A percentile compares a stretch with the other conserved stretches of the same genome.
phyloP scores from a whole-genome alignment of 2,329 filamentous ascomycete genomes.

The Colletotrichum plurivorum region DNA sequence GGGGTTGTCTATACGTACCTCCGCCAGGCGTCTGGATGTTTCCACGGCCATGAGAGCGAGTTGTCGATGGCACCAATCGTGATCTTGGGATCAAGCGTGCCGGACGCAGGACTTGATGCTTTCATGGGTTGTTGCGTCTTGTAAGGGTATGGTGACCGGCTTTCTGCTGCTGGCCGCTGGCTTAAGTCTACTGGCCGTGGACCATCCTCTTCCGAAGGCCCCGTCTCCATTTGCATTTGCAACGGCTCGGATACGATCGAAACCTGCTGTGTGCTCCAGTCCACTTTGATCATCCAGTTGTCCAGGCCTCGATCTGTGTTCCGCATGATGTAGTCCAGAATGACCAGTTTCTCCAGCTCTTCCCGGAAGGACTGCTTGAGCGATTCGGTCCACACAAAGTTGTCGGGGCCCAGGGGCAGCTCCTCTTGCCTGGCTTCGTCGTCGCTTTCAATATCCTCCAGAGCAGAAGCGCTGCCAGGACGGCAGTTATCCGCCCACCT shows the following conservation, averaged over 20 bases:
- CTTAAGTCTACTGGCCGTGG: constrained; percentile 73
- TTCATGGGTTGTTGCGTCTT: constrained; percentile 88
- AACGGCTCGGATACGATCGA: constrained; percentile 88
- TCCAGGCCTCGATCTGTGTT: constrained; percentile 97
- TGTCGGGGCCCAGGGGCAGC: constrained; percentile 59
- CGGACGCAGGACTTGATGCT: constrained; percentile 68
- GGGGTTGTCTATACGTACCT: constrained; percentile 56
- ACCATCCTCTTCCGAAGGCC: constrained; percentile 62
- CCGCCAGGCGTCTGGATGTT: constrained; percentile 91
- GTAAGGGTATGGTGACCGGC: constrained; percentile 74
- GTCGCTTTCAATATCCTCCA: constrained; percentile 64
- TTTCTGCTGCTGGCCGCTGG: constrained; percentile 57
- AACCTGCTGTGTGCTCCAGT: constrained; percentile 85
- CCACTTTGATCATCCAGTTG: constrained; percentile 99
- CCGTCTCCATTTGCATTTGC: constrained; percentile 73
- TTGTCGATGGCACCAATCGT: constrained; percentile 96
- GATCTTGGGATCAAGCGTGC: constrained; percentile 70
- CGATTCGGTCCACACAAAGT: constrained; percentile 88
- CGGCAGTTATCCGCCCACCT: constrained; percentile 50
- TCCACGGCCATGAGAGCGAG: constrained; percentile 98
- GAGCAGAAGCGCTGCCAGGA: constrained; percentile 43
- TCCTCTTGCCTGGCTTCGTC: constrained; percentile 59
- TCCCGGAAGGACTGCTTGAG: constrained; percentile 94
- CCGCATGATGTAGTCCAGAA: constrained; percentile 98
- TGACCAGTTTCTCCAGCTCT: constrained; percentile 96